Evolutionary conservation across 2,329 filamentous ascomycete genomes (phyloP).

Genomic region (Talaromyces pinophilus): DNA sequence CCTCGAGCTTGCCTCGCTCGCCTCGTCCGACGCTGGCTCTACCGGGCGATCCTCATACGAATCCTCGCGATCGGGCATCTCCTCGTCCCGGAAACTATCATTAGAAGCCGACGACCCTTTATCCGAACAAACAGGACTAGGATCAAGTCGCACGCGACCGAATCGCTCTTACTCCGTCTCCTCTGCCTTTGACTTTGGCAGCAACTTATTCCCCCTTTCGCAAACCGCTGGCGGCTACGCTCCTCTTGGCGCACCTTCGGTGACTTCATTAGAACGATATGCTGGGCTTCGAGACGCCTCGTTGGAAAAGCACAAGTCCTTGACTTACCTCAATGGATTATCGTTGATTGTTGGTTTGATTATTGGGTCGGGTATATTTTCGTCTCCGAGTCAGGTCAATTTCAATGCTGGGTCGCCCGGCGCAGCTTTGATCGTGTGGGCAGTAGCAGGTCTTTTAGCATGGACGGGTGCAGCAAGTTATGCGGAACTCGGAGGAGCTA

Average conservation of each 20-base stretch:
- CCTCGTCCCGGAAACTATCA: slow-evolving; percentile 88
- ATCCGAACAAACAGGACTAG: slow-evolving; percentile 51
- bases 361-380: slow-evolving; percentile 96
- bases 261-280: slow-evolving; percentile 54
- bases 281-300: slow-evolving; percentile 70
- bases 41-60: slow-evolving; percentile 65
- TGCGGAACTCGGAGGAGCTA: slow-evolving; percentile 91
- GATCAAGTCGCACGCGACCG: slow-evolving; percentile 52
- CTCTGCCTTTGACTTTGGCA: slow-evolving; percentile 93
- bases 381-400: slow-evolving; percentile 89
- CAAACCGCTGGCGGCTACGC: slow-evolving; percentile 78
- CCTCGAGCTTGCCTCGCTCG: slow-evolving; percentile 91
- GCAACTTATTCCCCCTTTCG: slow-evolving; percentile 87
- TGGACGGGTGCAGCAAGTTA: slow-evolving; percentile 97
- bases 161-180: slow-evolving; percentile 82
- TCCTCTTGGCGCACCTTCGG: slow-evolving; percentile 75
- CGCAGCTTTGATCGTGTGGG: slow-evolving; percentile 87
- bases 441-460: slow-evolving; percentile 83
- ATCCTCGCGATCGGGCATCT: slow-evolving; percentile 79
- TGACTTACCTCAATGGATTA: slow-evolving; percentile 92
- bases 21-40: slow-evolving; percentile 72
- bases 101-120: slow-evolving; percentile 84
- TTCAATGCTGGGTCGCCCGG: slow-evolving; percentile 87
- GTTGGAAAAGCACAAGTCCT: slow-evolving; percentile 89
- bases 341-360: slow-evolving; percentile 90